Conservation (phyloP, 2,329 filamentous ascomycete species). For the Aspergillus transmontanensis region DNA sequence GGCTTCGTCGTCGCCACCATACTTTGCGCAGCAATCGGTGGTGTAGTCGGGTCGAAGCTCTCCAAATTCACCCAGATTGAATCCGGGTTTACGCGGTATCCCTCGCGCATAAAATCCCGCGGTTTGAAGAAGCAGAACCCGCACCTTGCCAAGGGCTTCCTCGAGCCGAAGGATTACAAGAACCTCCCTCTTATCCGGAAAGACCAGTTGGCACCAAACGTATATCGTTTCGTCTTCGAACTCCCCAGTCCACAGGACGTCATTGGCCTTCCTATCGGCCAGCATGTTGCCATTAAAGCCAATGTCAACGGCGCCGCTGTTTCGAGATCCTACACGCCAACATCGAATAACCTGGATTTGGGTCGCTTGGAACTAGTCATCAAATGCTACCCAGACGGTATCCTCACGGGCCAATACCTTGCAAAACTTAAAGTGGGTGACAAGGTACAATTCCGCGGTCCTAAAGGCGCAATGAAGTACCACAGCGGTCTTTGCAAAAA, state of each 20-base stretch:
- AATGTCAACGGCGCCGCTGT: constrained; percentile 51
- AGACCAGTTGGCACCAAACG: constrained; percentile 24
- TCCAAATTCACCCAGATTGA: constrained; percentile 26
- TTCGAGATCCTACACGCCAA: constrained; percentile 57
- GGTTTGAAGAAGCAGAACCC: constrained; percentile 42
- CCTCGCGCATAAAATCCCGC: constrained; percentile 42
- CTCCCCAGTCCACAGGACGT: constrained; percentile 50
- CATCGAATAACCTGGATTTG: constrained; percentile 36
- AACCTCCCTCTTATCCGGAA: constrained; percentile 47
- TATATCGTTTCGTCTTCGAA: constrained; percentile 51
- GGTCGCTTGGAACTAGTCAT: constrained; percentile 38
- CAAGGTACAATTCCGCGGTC: constrained; percentile 36
- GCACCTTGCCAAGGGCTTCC: constrained; percentile 49
- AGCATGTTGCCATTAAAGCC: constrained; percentile 58
- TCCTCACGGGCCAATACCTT: constrained; percentile 34
- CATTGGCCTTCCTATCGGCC: constrained; percentile 59
- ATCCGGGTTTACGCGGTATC: constrained; percentile 28
- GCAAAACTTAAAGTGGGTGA: constrained; percentile 33
- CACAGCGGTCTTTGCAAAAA: constrained; percentile 27
- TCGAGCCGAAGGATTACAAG: constrained; percentile 53
- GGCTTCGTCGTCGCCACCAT: constrained; percentile 25
- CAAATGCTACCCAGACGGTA: constrained; percentile 38
- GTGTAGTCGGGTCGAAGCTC: constrained; percentile 12
- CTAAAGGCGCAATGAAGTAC: constrained; percentile 40
- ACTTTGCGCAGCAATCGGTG: constrained; percentile 12